phyloP scores from a whole-genome alignment of 495 filamentous ascomycete genomes.

The Xylaria bambusicola region DNA sequence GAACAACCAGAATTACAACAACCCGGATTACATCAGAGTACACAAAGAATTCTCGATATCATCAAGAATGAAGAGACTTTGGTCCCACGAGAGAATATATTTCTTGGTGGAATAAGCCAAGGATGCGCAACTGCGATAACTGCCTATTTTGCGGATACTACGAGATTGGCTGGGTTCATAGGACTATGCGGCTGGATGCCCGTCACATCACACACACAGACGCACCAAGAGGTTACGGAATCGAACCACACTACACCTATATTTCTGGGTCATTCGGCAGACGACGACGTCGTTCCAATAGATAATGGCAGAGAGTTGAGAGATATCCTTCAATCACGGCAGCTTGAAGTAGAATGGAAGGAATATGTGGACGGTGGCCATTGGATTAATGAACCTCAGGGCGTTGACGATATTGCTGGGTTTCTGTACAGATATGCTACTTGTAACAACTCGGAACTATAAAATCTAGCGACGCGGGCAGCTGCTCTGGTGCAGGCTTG shows the following conservation, averaged over 20 bases:
- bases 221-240: not conserved
- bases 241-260: constrained; percentile 37
- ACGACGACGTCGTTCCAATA: constrained; percentile 54
- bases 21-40: constrained; percentile 30
- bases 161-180: constrained; percentile 45
- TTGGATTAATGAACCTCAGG: constrained; percentile 56
- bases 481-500: too few species aligned
- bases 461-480: too few species aligned
- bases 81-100: constrained; percentile 31
- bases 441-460: too few species aligned
- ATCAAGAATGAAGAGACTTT: constrained; percentile 33
- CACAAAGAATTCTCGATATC: constrained; percentile 23
- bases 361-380: constrained; percentile 57
- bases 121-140: constrained; percentile 49
- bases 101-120: constrained; percentile 41
- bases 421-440: too few species aligned
- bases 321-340: constrained; percentile 38
- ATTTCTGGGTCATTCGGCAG: constrained; percentile 55
- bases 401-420: constrained; percentile 55
- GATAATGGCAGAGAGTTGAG: constrained; percentile 45
- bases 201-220: constrained; percentile 17
- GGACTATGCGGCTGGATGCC: constrained; percentile 61
- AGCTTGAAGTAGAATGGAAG: constrained; percentile 47
- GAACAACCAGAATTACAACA: constrained; percentile 36
- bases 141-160: constrained; percentile 39